Evolutionary conservation across 2,329 filamentous ascomycete species (phyloP), one percentile per base, ranked within the genome.

Genomic region (Gaeumannomyces sp.): DNA sequence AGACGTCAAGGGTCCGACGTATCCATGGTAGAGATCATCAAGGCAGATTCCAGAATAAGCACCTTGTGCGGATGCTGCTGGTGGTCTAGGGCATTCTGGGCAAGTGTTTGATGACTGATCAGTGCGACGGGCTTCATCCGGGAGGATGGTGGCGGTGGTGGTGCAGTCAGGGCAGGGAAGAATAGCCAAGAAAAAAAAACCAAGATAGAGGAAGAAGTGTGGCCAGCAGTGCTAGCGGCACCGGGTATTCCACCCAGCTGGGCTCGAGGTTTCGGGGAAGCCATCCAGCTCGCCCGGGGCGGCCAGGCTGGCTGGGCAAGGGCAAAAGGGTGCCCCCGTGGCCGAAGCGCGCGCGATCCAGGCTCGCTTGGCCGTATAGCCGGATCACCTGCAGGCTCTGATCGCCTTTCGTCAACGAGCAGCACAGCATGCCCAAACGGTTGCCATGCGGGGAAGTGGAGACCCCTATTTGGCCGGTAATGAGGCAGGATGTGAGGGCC

Each of bases 281-380:
- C 45, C 45, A 53, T 53, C 19, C 45, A 53, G 45, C 45, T 50
- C 22, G 45, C 19, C 45, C 22, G 35, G 45, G 19, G 45, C 13
- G 45, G 10, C 45, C 45, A n/a, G 45, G 22, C 19, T 22, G 45
- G 19, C 45, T 53, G 22, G 45, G 22, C 19, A 53, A 11, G 22
- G 45, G 45, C 22, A n/a, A 25, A 25, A 14, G 45, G 45, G 19
- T 22, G 19, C 45, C 45, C 45, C 45, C 22, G 19, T 50, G 45
- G 45, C 45, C 45, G 19, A 50, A 22, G 45, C 45, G n/a, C n/a
- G 22, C n/a, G 45, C 45, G n/a, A 25, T 53, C 45, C 45, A n/a
- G 45, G 45, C 45, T 53, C 45, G 45, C 45, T 53, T 53, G 45
- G 45, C 57, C 57, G 57, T 59, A 59, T 59, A 59, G 57, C 57